A percentile compares a stretch with the other conserved stretches of the same genome.
Conservation (phyloP, 352 stramenopile species). For the Pythium guiyangense region DNA sequence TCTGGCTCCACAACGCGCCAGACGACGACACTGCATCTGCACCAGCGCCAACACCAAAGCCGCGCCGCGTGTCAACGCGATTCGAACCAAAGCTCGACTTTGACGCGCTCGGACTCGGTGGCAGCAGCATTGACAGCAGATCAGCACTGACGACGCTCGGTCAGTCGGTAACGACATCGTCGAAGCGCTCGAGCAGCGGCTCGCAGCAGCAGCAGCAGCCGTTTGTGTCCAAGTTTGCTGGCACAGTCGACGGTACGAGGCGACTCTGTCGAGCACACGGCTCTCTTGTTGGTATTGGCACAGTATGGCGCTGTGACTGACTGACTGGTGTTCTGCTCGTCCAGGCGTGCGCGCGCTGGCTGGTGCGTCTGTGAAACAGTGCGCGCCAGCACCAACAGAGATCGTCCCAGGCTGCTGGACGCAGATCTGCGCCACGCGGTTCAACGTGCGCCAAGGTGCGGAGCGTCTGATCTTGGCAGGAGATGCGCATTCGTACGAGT, state of each 20-base stretch:
- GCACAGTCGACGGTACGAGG: conserved; percentile 9
- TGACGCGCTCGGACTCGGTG: neutral
- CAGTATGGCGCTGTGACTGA: neutral
- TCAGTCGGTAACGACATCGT: neutral
- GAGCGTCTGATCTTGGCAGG: neutral
- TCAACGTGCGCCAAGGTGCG: conserved; percentile 76
- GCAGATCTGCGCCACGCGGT: conserved; percentile 59
- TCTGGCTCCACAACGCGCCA: conserved; percentile 29
- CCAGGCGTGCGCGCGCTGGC: conserved; percentile 36
- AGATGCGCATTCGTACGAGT: too few species aligned
- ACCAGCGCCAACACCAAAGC: neutral
- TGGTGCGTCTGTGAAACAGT: conserved; percentile 53
- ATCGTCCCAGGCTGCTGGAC: conserved; percentile 50
- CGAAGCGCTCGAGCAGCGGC: conserved; percentile 10
- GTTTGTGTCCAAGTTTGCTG: conserved; percentile 8
- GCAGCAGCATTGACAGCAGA: neutral
- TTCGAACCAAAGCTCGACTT: conserved; percentile 7
- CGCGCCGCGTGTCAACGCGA: neutral
- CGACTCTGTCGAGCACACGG: too few species aligned
- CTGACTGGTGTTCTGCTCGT: too few species aligned
- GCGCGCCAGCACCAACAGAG: conserved; percentile 24
- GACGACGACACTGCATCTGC: neutral
- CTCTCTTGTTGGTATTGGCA: neutral
- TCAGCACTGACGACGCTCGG: conserved; percentile 2
- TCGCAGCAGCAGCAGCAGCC: conserved; percentile 5